Conservation (phyloP, 371 early-diverging fungal genomes). For the Smittium mucronatum region DNA sequence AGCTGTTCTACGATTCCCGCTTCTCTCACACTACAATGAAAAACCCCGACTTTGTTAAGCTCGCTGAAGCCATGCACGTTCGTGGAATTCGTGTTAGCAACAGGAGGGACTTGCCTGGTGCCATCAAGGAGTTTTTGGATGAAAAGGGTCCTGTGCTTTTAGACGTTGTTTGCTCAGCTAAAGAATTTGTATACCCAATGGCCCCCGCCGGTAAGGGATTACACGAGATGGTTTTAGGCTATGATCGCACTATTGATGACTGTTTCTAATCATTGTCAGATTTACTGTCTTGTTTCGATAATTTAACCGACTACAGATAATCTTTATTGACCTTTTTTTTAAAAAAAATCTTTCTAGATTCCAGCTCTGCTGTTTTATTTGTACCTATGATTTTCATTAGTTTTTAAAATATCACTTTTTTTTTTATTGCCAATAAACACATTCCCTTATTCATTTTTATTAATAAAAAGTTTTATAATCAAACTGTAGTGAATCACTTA, state of each 20-base stretch:
- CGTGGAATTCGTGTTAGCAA: constrained; percentile 74
- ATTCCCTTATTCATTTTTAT: too few species aligned
- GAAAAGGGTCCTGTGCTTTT: constrained; percentile 79
- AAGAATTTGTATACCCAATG: constrained; percentile 94
- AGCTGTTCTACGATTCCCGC: constrained; percentile 89
- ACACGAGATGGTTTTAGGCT: constrained; percentile 51
- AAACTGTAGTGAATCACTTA: too few species aligned
- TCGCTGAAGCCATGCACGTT: constrained; percentile 87
- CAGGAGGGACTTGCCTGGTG: constrained; percentile 67
- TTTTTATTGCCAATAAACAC: too few species aligned
- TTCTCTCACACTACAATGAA: constrained; percentile 86
- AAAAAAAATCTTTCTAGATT: too few species aligned
- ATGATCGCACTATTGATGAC: constrained; percentile 29
- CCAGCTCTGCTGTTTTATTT: too few species aligned
- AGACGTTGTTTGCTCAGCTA: constrained; percentile 77
- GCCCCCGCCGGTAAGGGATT: constrained; percentile 89
- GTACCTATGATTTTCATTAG: too few species aligned
- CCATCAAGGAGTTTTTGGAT: constrained; percentile 78
- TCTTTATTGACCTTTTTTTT: too few species aligned
- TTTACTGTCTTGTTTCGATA: too few species aligned
- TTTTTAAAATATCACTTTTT: too few species aligned
- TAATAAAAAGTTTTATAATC: too few species aligned
- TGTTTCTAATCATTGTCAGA: too few species aligned
- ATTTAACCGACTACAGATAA: too few species aligned
- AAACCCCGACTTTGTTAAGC: constrained; percentile 96